Base-by-base conservation (phyloP, 805 yeast genomes). In the Candida easanensis region DNA sequence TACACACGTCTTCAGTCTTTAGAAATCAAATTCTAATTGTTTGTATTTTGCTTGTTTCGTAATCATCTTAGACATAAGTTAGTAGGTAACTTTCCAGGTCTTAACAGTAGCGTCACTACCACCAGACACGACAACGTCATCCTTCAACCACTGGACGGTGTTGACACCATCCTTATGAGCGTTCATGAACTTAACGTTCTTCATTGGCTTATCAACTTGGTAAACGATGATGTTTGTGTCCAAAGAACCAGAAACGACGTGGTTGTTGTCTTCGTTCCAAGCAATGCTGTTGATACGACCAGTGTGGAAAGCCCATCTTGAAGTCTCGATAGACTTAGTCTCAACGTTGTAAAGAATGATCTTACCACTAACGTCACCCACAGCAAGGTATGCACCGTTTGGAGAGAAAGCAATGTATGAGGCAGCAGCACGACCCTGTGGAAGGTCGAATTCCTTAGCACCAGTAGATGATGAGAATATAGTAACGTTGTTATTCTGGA, bases 271-370 rank as follows among this genome's bases (percentile, higher is more conserved):
- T 9, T 68, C 68, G 35, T 82, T 76, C 99, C 98, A 93, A 19
- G 79, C 64, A 37, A 93, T 85, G 23, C 82, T 76, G 45, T 79
- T 80, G 49, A 93, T 84, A 42, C 77, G 80, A 44, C 96, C 83
- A 2, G 90, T 86, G 62, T 93, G 97, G 80, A 88, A 91, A 0
- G 95, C 83, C 99, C 99, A 93, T 60, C 97, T 78, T 0, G 95
- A 79, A 2, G 98, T 88, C 28, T 81, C 74, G 7, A 87, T 66
- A 3, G 74, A 52, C 39, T 69, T 76, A 31, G 79, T 80, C 2
- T 61, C 62, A 6, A 80, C 61, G 50, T 79, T 73, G 64, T 79
- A 88, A 28, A 90, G 70, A n/a, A 82, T 65, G 51, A 89, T 88
- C 62, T 91, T 93, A 26, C 99, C 99, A 41, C 84, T 71, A 5